Conservation (phyloP, 371 early-diverging fungal genomes). For the Dentiscutata heterogama region DNA sequence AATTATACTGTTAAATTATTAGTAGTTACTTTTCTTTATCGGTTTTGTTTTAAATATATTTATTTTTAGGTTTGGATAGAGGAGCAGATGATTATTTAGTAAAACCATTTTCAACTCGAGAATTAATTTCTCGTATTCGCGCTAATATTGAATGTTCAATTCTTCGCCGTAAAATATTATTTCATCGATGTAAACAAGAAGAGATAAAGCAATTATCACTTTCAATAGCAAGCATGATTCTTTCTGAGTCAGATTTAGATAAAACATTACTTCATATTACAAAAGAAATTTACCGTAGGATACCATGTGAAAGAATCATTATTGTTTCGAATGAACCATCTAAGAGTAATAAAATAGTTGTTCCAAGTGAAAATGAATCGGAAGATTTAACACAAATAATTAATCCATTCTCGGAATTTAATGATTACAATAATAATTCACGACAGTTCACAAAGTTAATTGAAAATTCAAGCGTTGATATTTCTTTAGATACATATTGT, state of each 20-base stretch:
- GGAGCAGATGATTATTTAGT: slow-evolving; percentile 61
- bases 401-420: not conserved
- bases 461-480: not conserved
- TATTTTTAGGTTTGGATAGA: slow-evolving; percentile 52
- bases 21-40: no score
- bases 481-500: not conserved
- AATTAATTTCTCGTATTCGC: slow-evolving; percentile 61
- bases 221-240: slow-evolving; percentile 54
- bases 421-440: no score
- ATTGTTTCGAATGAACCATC: slow-evolving; percentile 29
- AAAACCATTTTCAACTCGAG: slow-evolving; percentile 62
- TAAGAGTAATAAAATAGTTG: no score
- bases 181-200: slow-evolving; percentile 51
- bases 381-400: no score
- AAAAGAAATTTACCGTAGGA: slow-evolving; percentile 50
- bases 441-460: no score
- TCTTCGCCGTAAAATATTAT: slow-evolving; percentile 53
- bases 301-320: slow-evolving; percentile 60
- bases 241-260: slow-evolving; percentile 51
- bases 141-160: slow-evolving; percentile 56
- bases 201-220: slow-evolving; percentile 55
- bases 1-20: no score
- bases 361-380: no score
- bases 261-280: slow-evolving; percentile 51
- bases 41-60: not conserved